phyloP scores from a whole-genome alignment of 2,329 filamentous ascomycete genomes.

The Cladorrhinum sp. region DNA sequence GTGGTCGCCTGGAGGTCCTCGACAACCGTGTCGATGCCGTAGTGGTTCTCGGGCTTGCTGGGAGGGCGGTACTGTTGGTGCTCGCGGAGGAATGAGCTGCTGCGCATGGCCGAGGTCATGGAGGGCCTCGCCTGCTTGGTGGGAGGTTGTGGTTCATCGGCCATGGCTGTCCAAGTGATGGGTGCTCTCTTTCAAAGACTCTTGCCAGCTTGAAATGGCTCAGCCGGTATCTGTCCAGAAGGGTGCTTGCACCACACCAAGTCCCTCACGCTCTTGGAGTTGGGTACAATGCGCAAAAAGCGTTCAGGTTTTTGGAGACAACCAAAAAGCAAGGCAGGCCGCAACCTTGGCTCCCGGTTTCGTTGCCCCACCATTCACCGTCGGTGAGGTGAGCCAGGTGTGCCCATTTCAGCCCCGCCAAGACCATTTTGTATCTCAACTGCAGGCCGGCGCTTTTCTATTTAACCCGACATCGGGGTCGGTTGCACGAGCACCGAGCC shows the following conservation, averaged over 20 bases:
- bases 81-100: conserved; percentile 60
- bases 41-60: conserved; percentile 51
- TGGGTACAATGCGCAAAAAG: background rate
- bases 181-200: background rate
- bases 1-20: conserved; percentile 48
- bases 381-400: background rate
- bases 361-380: background rate
- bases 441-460: background rate
- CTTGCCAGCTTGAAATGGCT: too few relatives aligned
- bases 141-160: conserved; percentile 18
- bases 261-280: background rate
- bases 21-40: conserved; percentile 63
- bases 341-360: background rate
- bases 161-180: conserved; percentile 18
- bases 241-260: background rate
- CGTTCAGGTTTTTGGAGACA: background rate
- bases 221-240: too few relatives aligned
- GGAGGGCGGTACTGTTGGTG: conserved; percentile 62
- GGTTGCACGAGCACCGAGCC: background rate
- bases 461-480: background rate
- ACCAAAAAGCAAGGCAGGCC: background rate
- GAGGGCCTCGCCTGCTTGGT: conserved; percentile 23
- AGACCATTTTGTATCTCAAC: background rate
- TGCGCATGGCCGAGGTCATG: conserved; percentile 40
- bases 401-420: background rate